Conservation (phyloP, 495 filamentous ascomycete species). For the Aspergillus biplanus region DNA sequence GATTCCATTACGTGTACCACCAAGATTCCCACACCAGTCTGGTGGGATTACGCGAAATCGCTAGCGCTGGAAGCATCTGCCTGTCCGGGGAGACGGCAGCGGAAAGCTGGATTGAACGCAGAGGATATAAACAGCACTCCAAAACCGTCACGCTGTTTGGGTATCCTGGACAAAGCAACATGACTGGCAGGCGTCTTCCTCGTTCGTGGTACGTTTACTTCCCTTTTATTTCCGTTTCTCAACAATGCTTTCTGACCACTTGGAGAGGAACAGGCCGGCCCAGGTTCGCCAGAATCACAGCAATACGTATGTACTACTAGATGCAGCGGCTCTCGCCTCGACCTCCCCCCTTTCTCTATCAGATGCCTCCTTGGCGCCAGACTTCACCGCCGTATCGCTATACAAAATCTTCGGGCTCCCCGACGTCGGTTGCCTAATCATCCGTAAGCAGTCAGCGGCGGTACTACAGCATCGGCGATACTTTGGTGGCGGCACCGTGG, state of each 20-base stretch:
- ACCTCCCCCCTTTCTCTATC: slow-evolving; percentile 66
- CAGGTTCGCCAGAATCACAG: slow-evolving; percentile 50
- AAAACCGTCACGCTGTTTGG: slow-evolving; percentile 62
- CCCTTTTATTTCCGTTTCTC: background rate
- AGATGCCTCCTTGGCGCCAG: slow-evolving; percentile 63
- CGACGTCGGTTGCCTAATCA: slow-evolving; percentile 71
- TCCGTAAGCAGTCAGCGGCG: slow-evolving; percentile 64
- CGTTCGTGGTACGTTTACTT: slow-evolving; percentile 16
- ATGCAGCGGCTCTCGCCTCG: slow-evolving; percentile 73
- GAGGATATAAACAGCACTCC: background rate
- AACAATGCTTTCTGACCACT: background rate
- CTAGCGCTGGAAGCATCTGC: slow-evolving; percentile 57
- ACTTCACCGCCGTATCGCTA: slow-evolving; percentile 73
- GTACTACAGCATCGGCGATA: slow-evolving; percentile 66
- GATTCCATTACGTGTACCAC: slow-evolving; percentile 74
- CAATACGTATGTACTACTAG: slow-evolving; percentile 66
- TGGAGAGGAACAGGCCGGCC: slow-evolving; percentile 54
- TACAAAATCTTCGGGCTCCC: slow-evolving; percentile 88
- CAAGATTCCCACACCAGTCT: slow-evolving; percentile 74
- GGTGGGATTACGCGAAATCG: slow-evolving; percentile 68
- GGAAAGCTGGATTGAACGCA: slow-evolving; percentile 59
- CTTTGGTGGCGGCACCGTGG: slow-evolving; percentile 80
- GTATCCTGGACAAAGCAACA: slow-evolving; percentile 80
- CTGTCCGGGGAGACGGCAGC: slow-evolving; percentile 69
- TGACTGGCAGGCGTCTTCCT: slow-evolving; percentile 72